Percentiles rank a stretch among this genome's conserved stretches.
Evolutionary conservation across 441 rosid species (phyloP).

Genomic region (Heliophila coronopifolia): DNA sequence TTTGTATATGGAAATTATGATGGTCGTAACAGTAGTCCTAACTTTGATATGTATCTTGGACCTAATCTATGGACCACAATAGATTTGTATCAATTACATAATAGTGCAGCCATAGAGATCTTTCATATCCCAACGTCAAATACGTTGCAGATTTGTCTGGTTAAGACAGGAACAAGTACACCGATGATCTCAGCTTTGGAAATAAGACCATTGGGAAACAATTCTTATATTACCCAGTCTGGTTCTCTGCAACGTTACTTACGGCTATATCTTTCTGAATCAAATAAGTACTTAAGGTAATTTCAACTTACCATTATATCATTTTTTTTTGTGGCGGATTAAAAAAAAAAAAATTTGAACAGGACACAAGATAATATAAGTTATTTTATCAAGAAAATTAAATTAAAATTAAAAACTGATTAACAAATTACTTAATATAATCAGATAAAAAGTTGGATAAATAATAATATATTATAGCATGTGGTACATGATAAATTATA

Average conservation of each 20-base stretch:
- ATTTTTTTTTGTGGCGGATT: neutral
- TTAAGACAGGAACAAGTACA: constrained; percentile 33
- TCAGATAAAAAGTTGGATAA: too few species aligned
- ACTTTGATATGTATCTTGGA: constrained; percentile 37
- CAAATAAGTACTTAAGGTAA: neutral
- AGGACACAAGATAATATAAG: neutral
- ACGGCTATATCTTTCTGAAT: constrained; percentile 3
- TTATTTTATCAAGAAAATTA: neutral
- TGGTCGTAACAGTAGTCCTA: neutral
- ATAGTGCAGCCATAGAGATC: constrained; percentile 25
- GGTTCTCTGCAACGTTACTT: constrained; percentile 22
- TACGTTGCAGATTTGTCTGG: constrained; percentile 37
- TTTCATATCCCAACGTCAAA: constrained; percentile 23
- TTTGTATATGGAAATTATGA: constrained; percentile 49
- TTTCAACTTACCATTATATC: neutral
- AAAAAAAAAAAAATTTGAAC: too few species aligned
- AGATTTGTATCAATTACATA: neutral
- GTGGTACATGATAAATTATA: too few species aligned
- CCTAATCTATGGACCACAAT: constrained; percentile 34
- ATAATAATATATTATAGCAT: too few species aligned
- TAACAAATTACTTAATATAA: too few species aligned
- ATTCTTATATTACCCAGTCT: constrained; percentile 24
- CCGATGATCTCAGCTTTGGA: constrained; percentile 49
- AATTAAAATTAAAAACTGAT: too few species aligned
- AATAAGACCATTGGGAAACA: constrained; percentile 32